A percentile compares a stretch with the other conserved stretches of the same genome.
phyloP scores from a whole-genome alignment of 164 flowering plant genomes.

The Kingdonia uniflora region DNA sequence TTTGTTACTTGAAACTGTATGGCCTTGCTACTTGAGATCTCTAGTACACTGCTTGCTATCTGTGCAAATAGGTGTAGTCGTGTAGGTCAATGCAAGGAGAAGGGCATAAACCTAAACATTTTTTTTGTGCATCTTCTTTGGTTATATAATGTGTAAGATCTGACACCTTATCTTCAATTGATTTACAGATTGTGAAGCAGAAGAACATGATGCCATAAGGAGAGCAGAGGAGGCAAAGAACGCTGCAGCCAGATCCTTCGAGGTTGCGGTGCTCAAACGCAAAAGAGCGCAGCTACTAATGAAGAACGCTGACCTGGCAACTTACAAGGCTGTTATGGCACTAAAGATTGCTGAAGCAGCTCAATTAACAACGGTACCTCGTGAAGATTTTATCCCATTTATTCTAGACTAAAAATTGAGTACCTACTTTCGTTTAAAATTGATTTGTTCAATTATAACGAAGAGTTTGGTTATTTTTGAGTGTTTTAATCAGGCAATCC shows the following conservation, averaged over 20 bases:
- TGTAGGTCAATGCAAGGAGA: background rate
- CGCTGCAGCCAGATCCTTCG: constrained; percentile 25
- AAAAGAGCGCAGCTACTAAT: constrained; percentile 55
- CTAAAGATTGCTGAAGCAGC: constrained; percentile 55
- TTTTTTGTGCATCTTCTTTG: background rate
- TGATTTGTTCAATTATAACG: too few relatives aligned
- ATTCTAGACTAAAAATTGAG: constrained; percentile 21
- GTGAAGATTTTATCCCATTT: constrained; percentile 14
- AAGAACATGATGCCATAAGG: constrained; percentile 14
- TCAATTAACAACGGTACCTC: constrained; percentile 14
- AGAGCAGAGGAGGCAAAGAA: constrained; percentile 42
- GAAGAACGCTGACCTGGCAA: constrained; percentile 61
- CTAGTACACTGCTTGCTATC: too few relatives aligned
- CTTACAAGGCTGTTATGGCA: constrained; percentile 59
- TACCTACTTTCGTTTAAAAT: too few relatives aligned
- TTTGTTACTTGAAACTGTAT: background rate
- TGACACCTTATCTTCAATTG: background rate
- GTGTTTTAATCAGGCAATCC: too few relatives aligned
- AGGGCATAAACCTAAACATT: background rate
- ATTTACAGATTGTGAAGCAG: constrained; percentile 9
- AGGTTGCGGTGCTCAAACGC: constrained; percentile 43
- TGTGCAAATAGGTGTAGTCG: background rate
- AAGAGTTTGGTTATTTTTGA: too few relatives aligned
- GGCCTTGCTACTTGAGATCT: too few relatives aligned
- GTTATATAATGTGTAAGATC: background rate